A percentile compares a stretch with the other conserved stretches of the same genome.
Evolutionary conservation across 495 filamentous ascomycete species (phyloP).

Genomic region (Trichoderma erinaceum): DNA sequence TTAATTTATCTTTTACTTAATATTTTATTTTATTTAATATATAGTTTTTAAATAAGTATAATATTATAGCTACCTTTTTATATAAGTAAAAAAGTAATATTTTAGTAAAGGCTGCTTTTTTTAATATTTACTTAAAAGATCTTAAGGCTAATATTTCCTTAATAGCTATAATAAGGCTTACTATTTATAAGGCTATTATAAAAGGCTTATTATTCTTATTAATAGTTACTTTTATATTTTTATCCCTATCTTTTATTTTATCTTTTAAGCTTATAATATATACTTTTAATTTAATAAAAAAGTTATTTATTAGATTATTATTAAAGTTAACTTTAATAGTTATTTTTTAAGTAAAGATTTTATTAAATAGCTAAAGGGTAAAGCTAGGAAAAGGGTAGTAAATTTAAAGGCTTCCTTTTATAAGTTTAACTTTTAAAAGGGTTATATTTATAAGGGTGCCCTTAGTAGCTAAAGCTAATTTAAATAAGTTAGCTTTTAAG

Average conservation of each 20-base stretch:
- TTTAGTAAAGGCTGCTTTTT: background rate
- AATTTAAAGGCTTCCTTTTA: no score
- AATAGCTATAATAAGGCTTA: background rate
- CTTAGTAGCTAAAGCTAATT: background rate
- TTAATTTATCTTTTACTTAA: background rate
- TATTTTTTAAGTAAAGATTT: background rate
- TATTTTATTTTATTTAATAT: background rate
- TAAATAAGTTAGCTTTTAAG: background rate
- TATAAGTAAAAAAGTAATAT: background rate
- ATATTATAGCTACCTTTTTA: background rate
- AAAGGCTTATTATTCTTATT: background rate
- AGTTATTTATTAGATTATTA: background rate
- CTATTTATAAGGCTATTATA: background rate
- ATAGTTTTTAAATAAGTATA: background rate
- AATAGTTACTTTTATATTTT: background rate
- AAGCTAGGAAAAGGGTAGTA: background rate
- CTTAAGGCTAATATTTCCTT: background rate
- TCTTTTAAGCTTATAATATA: background rate
- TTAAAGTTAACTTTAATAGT: background rate
- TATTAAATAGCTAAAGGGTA: background rate
- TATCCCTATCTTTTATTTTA: background rate
- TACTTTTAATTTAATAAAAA: background rate
- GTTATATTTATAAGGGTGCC: background rate
- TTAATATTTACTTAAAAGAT: background rate
- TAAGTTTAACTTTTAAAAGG: background rate